Base-by-base conservation (phyloP, 2,329 filamentous ascomycete genomes). In the Calonectria pauciramosa region DNA sequence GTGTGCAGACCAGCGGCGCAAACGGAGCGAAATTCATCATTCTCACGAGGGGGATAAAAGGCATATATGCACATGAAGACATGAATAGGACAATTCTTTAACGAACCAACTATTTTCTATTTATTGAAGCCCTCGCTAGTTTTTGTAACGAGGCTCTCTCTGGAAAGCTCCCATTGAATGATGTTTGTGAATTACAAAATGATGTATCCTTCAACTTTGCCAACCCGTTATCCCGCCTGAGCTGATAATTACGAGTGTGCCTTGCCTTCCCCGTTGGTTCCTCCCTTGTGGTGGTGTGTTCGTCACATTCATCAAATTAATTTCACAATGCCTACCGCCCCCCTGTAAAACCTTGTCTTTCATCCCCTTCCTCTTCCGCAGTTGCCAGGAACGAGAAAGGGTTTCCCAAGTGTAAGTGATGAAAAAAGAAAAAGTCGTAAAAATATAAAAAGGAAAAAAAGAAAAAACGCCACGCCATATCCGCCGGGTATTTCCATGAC, bases 141-240 rank as follows among this genome's bases (percentile, higher is more conserved):
- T 41, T 41, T 51, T 70, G 2, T 41, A 56, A n/a, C 34, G 34
- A 64, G 67, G 30, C 32, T 63, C 63, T 76, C 67, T 80, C 71
- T 47, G 32, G 68, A 73, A 71, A 75, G 71, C 60, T 68, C 73
- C 63, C 47, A 51, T 73, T 71, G 74, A 71, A 81, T 52, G 73
- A 78, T 76, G 63, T 71, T 78, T 51, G 44, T 38, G 38, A 52
- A 75, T 80, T 81, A 80, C 78, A 80, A 80, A 77, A 80, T 81
- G 77, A 80, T 80, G 78, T 73, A 80, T 73, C 73, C 73, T 78
- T 77, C 71, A 75, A 68, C 51, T 75, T 63, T 68, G 63, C 71
- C 30, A 74, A 71, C 71, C 74, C 70, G 38, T 49, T 49, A 73
- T 70, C 60, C 32, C 54, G 49, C 38, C 52, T 47, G 30, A 56